Conservation (phyloP, 257 asterid species). For the Perilla frutescens region DNA sequence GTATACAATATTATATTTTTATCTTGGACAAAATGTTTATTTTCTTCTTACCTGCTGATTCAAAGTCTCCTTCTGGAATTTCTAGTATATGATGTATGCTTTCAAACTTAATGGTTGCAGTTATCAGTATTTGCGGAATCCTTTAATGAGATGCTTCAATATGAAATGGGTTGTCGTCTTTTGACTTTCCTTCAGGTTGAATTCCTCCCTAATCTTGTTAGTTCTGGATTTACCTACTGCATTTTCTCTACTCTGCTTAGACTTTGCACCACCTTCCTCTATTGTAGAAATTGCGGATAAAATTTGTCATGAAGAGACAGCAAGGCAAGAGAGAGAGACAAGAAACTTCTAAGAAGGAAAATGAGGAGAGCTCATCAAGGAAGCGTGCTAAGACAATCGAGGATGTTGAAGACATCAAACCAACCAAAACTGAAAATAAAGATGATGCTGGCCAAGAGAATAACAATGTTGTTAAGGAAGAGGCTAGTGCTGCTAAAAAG, state of each 20-base stretch:
- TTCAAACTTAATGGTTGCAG: constrained; percentile 49
- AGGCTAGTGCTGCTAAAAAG: constrained; percentile 37
- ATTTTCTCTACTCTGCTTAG: constrained; percentile 9
- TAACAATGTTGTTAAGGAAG: constrained; percentile 46
- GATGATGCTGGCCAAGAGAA: constrained; percentile 39
- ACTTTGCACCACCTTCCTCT: constrained; percentile 11
- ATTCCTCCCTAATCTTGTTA: constrained; percentile 27
- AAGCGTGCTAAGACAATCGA: constrained; percentile 63
- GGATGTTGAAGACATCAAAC: constrained; percentile 41
- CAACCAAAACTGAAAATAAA: constrained; percentile 34
- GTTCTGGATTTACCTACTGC: constrained; percentile 16
- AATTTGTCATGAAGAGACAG: constrained; percentile 62
- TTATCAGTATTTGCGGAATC: constrained; percentile 89
- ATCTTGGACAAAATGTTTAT: constrained; percentile 7
- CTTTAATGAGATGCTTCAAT: constrained; percentile 90
- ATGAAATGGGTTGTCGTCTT: constrained; percentile 88
- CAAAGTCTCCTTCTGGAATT: constrained; percentile 4
- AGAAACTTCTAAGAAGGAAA: constrained; percentile 54
- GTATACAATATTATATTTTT: background rate
- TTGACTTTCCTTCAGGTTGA: constrained; percentile 87
- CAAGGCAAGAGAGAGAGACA: constrained; percentile 78
- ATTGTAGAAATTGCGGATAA: constrained; percentile 64
- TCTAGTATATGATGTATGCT: background rate
- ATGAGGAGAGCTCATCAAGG: constrained; percentile 51
- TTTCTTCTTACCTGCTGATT: constrained; percentile 6